A percentile compares a stretch with the other conserved stretches of the same genome.
These are phyloP conservation scores for Hanseniaspora mollemarum DNA, from an alignment of 805 yeast genomes.

Conservation along the genomic window DNA sequence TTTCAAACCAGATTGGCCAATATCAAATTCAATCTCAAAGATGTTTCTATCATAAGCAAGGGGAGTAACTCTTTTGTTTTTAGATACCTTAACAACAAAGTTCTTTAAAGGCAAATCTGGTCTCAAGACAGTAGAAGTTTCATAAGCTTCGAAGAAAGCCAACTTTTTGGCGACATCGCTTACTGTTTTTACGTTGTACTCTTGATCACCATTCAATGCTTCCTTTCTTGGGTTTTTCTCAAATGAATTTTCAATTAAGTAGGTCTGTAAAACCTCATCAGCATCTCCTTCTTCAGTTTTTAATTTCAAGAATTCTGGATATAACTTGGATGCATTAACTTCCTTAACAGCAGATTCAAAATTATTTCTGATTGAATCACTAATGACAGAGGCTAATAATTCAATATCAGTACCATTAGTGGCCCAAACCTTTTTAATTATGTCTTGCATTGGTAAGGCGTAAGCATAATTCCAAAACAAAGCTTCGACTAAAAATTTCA, in stretches of 20 bases:
- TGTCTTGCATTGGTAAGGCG: constrained; percentile 44
- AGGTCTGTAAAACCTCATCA: constrained; percentile 37
- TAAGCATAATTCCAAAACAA: constrained; percentile 67
- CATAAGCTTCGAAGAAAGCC: constrained; percentile 72
- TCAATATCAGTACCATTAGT: constrained; percentile 77
- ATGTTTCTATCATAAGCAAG: constrained; percentile 81
- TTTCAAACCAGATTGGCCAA: constrained; percentile 76
- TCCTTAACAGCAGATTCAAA: constrained; percentile 37
- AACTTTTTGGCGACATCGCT: constrained; percentile 55
- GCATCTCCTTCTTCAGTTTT: constrained; percentile 26
- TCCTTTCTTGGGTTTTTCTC: constrained; percentile 56
- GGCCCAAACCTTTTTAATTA: constrained; percentile 66
- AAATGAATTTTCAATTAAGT: constrained; percentile 27
- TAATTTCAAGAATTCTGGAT: constrained; percentile 11
- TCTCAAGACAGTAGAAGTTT: constrained; percentile 48
- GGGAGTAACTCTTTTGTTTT: constrained; percentile 86
- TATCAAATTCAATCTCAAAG: constrained; percentile 91
- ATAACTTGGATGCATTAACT: constrained; percentile 25
- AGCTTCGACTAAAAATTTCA: constrained; percentile 61
- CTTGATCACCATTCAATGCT: constrained; percentile 41
- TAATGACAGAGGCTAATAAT: constrained; percentile 58
- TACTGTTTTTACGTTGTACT: constrained; percentile 30
- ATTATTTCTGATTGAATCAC: constrained; percentile 51
- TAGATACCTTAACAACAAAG: constrained; percentile 79
- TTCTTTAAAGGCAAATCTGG: constrained; percentile 83